phyloP scores from a whole-genome alignment of 495 filamentous ascomycete species.

The Neurospora cerealis region DNA sequence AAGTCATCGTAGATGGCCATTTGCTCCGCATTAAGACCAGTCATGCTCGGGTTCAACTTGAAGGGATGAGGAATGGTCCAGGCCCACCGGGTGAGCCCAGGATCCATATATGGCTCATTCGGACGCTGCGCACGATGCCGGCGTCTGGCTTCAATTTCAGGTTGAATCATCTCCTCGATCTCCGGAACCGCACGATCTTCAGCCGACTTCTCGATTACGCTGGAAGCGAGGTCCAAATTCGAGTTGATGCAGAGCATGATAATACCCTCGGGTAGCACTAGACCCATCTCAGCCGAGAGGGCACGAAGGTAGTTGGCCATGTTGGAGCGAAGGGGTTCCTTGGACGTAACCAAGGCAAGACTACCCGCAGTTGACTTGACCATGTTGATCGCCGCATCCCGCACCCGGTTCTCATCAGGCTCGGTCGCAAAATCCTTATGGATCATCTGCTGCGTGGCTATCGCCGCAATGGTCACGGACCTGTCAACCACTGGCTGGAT shows the following conservation, averaged over 20 bases:
- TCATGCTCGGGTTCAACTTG: conserved; percentile 51
- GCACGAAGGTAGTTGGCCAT: conserved; percentile 92
- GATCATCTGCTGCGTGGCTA: conserved; percentile 86
- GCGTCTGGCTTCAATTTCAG: conserved; percentile 60
- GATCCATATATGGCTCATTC: conserved; percentile 74
- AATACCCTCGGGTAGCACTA: conserved; percentile 72
- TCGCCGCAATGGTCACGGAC: conserved; percentile 94
- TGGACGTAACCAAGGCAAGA: conserved; percentile 92
- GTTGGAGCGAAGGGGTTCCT: conserved; percentile 90
- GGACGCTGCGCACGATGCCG: conserved; percentile 60
- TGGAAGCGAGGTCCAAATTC: conserved; percentile 87
- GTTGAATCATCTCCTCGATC: conserved; percentile 83
- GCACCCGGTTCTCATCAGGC: conserved; percentile 74
- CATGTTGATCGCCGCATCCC: conserved; percentile 78
- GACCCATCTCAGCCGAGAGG: conserved; percentile 57
- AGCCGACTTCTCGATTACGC: conserved; percentile 84
- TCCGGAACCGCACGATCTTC: conserved; percentile 87
- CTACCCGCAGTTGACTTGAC: conserved; percentile 87
- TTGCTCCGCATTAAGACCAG: conserved; percentile 81
- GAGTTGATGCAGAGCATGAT: conserved; percentile 98
- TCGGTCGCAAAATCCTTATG: conserved; percentile 94
- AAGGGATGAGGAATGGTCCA: conserved; percentile 84
- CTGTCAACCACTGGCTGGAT: conserved; percentile 94
- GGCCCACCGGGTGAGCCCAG: conserved; percentile 71
- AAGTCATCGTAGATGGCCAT: conserved; percentile 96